Evolutionary conservation across 129 eudicot genomes (phyloP).

Genomic region (Flaveria trinervia): DNA sequence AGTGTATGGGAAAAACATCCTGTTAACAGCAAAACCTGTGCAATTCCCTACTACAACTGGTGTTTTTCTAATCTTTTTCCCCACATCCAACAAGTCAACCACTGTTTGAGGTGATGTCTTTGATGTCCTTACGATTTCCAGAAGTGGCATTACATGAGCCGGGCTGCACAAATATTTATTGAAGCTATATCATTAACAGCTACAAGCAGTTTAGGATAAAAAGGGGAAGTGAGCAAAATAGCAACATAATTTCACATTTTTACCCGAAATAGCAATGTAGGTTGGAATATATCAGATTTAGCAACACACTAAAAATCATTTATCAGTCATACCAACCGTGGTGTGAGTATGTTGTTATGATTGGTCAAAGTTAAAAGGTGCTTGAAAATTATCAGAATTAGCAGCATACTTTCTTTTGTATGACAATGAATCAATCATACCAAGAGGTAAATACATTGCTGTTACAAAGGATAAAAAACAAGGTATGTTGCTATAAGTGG

Average conservation of each 20-base stretch:
- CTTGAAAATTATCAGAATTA: neutral
- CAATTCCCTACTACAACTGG: conserved; percentile 96
- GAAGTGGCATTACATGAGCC: conserved; percentile 96
- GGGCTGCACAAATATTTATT: conserved; percentile 58
- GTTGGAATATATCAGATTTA: neutral
- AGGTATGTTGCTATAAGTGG: neutral
- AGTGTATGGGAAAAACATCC: conserved; percentile 95
- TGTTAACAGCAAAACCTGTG: conserved; percentile 96
- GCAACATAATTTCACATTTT: neutral
- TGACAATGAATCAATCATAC: neutral
- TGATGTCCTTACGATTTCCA: conserved; percentile 88
- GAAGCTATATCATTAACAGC: neutral
- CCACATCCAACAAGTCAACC: conserved; percentile 81
- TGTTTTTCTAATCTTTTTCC: conserved; percentile 86
- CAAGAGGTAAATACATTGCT: neutral
- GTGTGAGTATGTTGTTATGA: neutral
- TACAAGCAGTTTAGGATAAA: neutral
- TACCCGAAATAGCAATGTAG: neutral
- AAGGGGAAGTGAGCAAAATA: neutral
- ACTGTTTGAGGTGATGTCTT: conserved; percentile 88
- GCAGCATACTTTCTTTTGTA: neutral
- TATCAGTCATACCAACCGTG: neutral
- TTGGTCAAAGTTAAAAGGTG: neutral
- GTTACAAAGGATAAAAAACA: neutral
- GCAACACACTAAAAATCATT: neutral